Evolutionary conservation across 768 basidiomycete genomes (phyloP).

Genomic region (Amanita brunnescens): DNA sequence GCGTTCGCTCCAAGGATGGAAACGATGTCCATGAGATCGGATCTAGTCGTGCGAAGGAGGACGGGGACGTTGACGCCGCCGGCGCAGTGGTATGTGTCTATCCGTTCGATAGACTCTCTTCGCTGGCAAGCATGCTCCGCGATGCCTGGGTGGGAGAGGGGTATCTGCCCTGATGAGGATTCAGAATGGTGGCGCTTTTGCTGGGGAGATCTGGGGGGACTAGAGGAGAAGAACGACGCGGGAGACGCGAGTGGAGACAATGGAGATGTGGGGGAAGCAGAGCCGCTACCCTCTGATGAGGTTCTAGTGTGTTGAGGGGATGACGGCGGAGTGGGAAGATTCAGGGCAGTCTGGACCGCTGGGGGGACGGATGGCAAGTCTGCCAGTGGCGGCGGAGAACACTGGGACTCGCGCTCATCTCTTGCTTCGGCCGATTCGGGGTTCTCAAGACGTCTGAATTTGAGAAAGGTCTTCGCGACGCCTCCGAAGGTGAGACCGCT

Average conservation of each 20-base stretch:
- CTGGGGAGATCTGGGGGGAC: neutral
- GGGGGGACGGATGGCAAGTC: neutral
- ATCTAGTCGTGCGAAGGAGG: conserved; percentile 48
- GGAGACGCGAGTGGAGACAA: neutral
- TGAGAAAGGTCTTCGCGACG: conserved; percentile 49
- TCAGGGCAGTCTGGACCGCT: neutral
- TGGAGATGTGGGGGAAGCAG: neutral
- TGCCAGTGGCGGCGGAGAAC: neutral
- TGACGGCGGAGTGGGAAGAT: neutral
- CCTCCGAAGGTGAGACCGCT: conserved; percentile 19
- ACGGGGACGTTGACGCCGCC: conserved; percentile 54
- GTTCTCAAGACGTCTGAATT: conserved; percentile 33
- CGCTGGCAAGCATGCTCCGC: conserved; percentile 18
- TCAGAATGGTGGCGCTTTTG: conserved; percentile 22
- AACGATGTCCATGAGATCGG: conserved; percentile 41
- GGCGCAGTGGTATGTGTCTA: conserved; percentile 45
- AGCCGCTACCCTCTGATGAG: neutral
- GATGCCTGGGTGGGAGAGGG: conserved; percentile 30
- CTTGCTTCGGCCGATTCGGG: conserved; percentile 14
- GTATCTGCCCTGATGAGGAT: conserved; percentile 27
- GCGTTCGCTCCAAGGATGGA: conserved; percentile 45
- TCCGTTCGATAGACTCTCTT: conserved; percentile 21
- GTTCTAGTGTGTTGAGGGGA: neutral
- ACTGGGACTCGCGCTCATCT: neutral
- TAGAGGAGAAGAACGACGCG: neutral